A percentile compares a stretch with the other conserved stretches of the same genome.
Evolutionary conservation across 345 rosid genomes (phyloP).

Genomic region (Eucalyptus sp.): DNA sequence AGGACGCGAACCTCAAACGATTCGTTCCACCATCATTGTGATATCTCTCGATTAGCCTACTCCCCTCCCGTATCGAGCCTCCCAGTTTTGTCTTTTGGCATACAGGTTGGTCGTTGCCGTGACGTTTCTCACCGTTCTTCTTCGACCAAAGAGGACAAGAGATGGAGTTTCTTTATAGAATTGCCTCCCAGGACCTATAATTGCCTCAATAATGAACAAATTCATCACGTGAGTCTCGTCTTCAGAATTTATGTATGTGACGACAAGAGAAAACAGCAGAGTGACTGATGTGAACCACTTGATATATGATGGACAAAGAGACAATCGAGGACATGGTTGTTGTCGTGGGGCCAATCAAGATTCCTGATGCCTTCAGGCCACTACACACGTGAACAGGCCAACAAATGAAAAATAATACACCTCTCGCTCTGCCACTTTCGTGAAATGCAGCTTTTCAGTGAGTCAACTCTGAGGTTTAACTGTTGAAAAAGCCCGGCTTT

Average conservation of each 20-base stretch:
- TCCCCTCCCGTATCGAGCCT: too few species aligned
- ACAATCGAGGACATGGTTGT: background rate
- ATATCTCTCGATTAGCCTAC: too few species aligned
- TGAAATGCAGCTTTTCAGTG: background rate
- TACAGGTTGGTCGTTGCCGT: too few species aligned
- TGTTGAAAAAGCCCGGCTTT: background rate
- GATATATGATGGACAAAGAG: background rate
- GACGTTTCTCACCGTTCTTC: too few species aligned
- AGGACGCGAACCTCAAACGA: accelerated
- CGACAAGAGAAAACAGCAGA: background rate
- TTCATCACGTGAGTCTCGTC: background rate
- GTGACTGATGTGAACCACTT: background rate
- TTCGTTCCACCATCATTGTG: too few species aligned
- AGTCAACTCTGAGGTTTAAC: background rate
- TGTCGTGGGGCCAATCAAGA: background rate
- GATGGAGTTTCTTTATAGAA: background rate
- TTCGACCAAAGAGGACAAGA: background rate
- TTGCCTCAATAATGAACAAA: background rate
- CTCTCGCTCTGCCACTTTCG: background rate
- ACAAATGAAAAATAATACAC: background rate
- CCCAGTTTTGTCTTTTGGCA: too few species aligned
- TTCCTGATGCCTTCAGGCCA: background rate
- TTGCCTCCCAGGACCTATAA: too few species aligned
- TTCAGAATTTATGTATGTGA: background rate
- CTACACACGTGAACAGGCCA: background rate